Evolutionary conservation across 441 rosid genomes (phyloP).

Genomic region (Corymbia calophylla): DNA sequence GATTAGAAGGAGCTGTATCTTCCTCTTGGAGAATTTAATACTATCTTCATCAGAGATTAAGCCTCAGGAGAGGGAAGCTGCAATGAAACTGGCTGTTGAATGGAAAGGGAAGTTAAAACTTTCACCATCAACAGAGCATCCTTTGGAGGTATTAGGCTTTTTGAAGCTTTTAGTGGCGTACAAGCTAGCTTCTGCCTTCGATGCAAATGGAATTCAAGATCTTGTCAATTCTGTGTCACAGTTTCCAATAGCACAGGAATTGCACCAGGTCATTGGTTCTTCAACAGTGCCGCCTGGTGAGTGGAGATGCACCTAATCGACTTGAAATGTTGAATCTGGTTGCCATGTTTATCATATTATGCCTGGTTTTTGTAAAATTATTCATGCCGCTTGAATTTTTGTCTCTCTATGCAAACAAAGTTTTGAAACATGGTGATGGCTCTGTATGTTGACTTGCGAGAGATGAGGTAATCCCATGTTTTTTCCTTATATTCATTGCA

Average conservation of each 20-base stretch:
- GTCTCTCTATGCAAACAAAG: neutral
- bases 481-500: neutral
- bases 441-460: neutral
- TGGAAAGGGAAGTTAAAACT: conserved; percentile 27
- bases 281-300: conserved; percentile 13
- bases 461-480: neutral
- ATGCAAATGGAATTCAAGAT: conserved; percentile 8
- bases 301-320: neutral
- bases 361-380: neutral
- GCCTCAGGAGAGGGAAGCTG: conserved; percentile 25
- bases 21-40: conserved; percentile 25
- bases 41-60: conserved; percentile 10
- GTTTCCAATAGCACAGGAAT: conserved; percentile 10
- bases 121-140: conserved; percentile 1
- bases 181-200: conserved; percentile 22
- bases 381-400: neutral
- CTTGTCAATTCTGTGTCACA: conserved; percentile 17
- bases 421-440: neutral
- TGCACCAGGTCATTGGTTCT: conserved; percentile 20
- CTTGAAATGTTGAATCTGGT: neutral
- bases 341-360: neutral
- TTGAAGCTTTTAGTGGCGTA: conserved; percentile 34
- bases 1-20: conserved; percentile 23
- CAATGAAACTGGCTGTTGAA: conserved; percentile 20
- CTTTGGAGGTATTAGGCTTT: conserved; percentile 29